Conservation (phyloP, 768 basidiomycete genomes). For the Psilocybe azurescens region DNA sequence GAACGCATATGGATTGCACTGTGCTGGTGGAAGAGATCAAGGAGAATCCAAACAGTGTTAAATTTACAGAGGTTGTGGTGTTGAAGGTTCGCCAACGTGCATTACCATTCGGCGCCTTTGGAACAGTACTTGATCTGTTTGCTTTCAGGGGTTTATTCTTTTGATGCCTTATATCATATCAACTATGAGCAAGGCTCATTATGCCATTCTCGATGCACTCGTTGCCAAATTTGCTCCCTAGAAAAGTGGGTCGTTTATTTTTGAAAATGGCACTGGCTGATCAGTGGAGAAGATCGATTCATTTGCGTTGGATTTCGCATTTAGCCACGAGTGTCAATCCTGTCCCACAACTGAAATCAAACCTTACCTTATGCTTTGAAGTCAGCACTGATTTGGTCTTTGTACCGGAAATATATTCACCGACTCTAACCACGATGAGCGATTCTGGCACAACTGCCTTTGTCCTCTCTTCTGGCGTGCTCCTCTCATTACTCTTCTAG, state of each 20-base stretch:
- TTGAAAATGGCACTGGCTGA: not conserved
- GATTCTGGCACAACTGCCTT: not conserved
- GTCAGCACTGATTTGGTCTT: not conserved
- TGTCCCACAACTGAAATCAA: too few species aligned
- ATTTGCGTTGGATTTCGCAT: too few species aligned
- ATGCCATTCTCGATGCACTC: constrained; percentile 30
- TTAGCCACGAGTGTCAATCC: not conserved
- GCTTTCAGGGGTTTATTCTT: constrained; percentile 35
- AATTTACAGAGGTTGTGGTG: constrained; percentile 31
- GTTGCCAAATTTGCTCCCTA: constrained; percentile 15
- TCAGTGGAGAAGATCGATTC: not conserved
- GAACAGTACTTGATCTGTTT: not conserved
- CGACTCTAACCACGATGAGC: not conserved
- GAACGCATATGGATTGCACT: constrained; percentile 22
- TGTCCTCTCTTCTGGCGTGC: constrained; percentile 3
- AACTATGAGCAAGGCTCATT: constrained; percentile 35
- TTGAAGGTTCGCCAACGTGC: constrained; percentile 16
- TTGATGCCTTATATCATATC: constrained; percentile 39
- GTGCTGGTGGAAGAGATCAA: constrained; percentile 19
- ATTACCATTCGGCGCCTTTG: not conserved
- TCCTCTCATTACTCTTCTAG: constrained; percentile 7
- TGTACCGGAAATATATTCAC: not conserved
- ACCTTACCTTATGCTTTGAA: too few species aligned
- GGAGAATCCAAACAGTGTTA: constrained; percentile 21
- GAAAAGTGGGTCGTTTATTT: constrained; percentile 2